Evolutionary conservation across 306 rosid species (phyloP).

Genomic region (Rubus parviflorus): DNA sequence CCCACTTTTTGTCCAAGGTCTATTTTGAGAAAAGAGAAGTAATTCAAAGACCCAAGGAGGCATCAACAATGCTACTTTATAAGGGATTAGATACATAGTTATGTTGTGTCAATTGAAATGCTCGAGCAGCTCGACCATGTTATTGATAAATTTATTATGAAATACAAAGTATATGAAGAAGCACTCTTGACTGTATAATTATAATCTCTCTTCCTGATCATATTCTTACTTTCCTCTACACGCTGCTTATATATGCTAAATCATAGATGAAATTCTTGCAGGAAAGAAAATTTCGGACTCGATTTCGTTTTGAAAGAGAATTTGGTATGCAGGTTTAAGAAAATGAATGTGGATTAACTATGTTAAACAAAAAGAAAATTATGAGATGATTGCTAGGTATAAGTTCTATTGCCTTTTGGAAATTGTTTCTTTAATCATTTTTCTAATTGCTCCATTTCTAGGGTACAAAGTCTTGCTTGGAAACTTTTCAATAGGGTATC

Average conservation of each 20-base stretch:
- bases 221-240: conserved; percentile 5
- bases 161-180: conserved; percentile 55
- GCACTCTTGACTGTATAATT: conserved; percentile 47
- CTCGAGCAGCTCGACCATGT: conserved; percentile 68
- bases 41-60: conserved; percentile 66
- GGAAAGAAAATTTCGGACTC: not conserved
- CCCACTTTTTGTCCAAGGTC: conserved; percentile 49
- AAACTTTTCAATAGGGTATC: not conserved
- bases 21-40: conserved; percentile 40
- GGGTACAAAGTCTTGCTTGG: not conserved
- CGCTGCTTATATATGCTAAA: not conserved
- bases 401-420: not conserved
- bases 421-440: not conserved
- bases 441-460: not conserved
- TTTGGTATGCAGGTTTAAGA: not conserved
- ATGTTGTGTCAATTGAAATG: conserved; percentile 60
- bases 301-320: not conserved
- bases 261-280: conserved; percentile 2
- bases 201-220: conserved; percentile 22
- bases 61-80: conserved; percentile 52
- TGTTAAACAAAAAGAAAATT: not conserved
- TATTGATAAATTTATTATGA: conserved; percentile 60
- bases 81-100: conserved; percentile 44
- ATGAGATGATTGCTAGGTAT: not conserved
- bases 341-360: not conserved